phyloP scores from a whole-genome alignment of 2,329 filamentous ascomycete species.

The Ilyonectria robusta region DNA sequence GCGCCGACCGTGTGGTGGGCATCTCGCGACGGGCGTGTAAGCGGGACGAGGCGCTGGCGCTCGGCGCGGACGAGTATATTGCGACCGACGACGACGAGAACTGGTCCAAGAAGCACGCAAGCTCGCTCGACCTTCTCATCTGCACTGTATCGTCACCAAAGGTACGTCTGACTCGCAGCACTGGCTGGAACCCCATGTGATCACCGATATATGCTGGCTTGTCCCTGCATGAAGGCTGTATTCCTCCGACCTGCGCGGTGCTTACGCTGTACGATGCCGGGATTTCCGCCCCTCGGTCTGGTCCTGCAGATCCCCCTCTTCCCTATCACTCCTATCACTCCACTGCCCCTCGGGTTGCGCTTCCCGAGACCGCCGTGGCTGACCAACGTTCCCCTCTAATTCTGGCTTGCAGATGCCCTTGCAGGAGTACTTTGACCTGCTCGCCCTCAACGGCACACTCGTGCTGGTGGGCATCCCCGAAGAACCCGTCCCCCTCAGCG shows the following conservation, averaged over 20 bases:
- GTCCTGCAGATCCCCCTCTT: background rate
- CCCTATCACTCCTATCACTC: background rate
- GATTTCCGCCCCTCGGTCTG: background rate
- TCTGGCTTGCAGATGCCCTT: slow-evolving; percentile 38
- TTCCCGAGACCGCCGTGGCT: slow-evolving; percentile 3
- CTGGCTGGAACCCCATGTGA: background rate
- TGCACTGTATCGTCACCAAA: slow-evolving; percentile 74
- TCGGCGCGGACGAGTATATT: slow-evolving; percentile 71
- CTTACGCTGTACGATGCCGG: background rate
- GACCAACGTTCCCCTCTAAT: background rate
- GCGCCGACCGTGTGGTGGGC: slow-evolving; percentile 67
- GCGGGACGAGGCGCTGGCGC: slow-evolving; percentile 65
- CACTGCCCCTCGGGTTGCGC: background rate
- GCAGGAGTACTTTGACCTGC: slow-evolving; percentile 39
- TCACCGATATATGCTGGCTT: background rate
- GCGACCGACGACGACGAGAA: slow-evolving; percentile 65
- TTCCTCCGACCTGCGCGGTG: background rate
- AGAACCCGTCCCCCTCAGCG: slow-evolving; percentile 36
- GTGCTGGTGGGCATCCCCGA: slow-evolving; percentile 73
- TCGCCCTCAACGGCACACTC: slow-evolving; percentile 69
- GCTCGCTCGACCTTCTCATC: slow-evolving; percentile 80
- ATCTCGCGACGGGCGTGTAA: slow-evolving; percentile 70
- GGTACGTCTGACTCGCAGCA: slow-evolving; percentile 22
- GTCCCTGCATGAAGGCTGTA: slow-evolving; percentile 1
- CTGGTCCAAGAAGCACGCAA: slow-evolving; percentile 66